These are phyloP conservation scores for Salix exigua DNA, from an alignment of 345 rosid genomes.

Conservation along the genomic window DNA sequence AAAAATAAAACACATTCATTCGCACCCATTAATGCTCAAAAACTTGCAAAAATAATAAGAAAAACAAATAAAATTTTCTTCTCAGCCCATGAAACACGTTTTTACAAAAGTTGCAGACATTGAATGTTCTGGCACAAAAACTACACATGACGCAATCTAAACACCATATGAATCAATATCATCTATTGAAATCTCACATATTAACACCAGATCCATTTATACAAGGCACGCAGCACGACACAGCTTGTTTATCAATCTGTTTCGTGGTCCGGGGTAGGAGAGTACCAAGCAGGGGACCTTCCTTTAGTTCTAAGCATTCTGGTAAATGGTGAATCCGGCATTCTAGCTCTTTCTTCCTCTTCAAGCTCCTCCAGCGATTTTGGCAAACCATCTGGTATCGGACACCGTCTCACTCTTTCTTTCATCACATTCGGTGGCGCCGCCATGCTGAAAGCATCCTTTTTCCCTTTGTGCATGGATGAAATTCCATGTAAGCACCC, in stretches of 20 bases:
- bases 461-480: constrained; percentile 36
- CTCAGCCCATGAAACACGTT: neutral
- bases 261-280: constrained; percentile 69
- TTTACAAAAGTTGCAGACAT: neutral
- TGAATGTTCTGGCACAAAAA: neutral
- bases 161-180: neutral
- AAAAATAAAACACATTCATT: neutral
- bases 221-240: neutral
- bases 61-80: neutral
- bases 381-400: constrained; percentile 79
- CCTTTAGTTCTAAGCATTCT: constrained; percentile 67
- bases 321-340: constrained; percentile 79
- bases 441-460: constrained; percentile 13
- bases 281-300: constrained; percentile 69
- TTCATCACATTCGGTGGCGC: constrained; percentile 23
- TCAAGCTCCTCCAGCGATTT: constrained; percentile 64
- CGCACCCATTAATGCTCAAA: neutral
- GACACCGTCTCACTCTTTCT: constrained; percentile 30
- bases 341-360: constrained; percentile 67
- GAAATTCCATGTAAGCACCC: constrained; percentile 62
- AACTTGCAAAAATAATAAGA: neutral
- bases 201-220: neutral
- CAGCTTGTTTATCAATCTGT: constrained; percentile 41
- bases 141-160: neutral
- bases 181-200: neutral